These are phyloP conservation scores for Zymoseptoria passerinii DNA, from an alignment of 2,329 filamentous ascomycete species.

Conservation along the genomic window DNA sequence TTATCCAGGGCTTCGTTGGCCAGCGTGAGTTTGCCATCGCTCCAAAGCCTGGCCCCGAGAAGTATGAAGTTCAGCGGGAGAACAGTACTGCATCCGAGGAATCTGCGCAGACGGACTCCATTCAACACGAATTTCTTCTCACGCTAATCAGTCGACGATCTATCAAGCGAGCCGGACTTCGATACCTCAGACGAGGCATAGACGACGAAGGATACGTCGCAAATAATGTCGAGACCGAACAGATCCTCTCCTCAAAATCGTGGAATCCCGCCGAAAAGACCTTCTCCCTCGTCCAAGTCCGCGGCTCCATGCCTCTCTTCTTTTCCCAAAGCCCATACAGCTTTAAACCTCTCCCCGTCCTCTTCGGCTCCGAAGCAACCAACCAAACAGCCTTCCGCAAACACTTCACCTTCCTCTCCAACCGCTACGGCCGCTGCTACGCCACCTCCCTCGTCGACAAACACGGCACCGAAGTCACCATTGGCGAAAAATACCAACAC, in stretches of 20 bases:
- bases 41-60: slow-evolving; percentile 19
- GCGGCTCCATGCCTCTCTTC: slow-evolving; percentile 88
- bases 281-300: slow-evolving; percentile 78
- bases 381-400: slow-evolving; percentile 71
- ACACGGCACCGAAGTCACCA: slow-evolving; percentile 67
- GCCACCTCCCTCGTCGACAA: slow-evolving; percentile 83
- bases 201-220: slow-evolving; percentile 84
- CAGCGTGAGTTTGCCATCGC: slow-evolving; percentile 62
- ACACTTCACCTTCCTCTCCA: slow-evolving; percentile 65
- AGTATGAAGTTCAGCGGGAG: slow-evolving; percentile 21
- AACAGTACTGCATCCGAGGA: slow-evolving; percentile 7
- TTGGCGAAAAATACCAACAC: slow-evolving; percentile 70
- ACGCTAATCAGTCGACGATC: slow-evolving; percentile 88
- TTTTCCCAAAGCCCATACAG: slow-evolving; percentile 94
- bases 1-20: slow-evolving; percentile 92
- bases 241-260: slow-evolving; percentile 66
- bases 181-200: slow-evolving; percentile 82
- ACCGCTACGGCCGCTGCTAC: slow-evolving; percentile 68
- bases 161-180: slow-evolving; percentile 72
- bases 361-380: slow-evolving; percentile 70
- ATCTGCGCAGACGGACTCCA: slow-evolving; percentile 1
- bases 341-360: slow-evolving; percentile 73
- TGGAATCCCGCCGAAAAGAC: slow-evolving; percentile 57
- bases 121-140: slow-evolving; percentile 54
- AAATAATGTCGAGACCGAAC: slow-evolving; percentile 91